These are phyloP conservation scores for Candida xyloterini DNA, from an alignment of 805 yeast genomes.

Conservation along the genomic window DNA sequence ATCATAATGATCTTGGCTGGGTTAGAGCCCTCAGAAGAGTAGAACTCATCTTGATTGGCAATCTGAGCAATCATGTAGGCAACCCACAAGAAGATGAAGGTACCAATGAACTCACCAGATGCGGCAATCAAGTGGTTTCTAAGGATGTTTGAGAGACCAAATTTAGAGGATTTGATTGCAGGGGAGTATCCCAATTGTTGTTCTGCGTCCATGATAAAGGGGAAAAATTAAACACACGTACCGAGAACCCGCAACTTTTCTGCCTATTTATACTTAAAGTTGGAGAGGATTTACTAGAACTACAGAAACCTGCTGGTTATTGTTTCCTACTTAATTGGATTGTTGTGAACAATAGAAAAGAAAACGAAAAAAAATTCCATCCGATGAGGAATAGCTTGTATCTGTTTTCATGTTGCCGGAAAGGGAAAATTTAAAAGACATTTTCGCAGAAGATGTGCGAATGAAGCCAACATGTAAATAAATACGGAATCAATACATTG, in stretches of 20 bases:
- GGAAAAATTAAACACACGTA: not conserved
- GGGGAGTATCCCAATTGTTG: slow-evolving; percentile 41
- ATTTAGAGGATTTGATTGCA: slow-evolving; percentile 33
- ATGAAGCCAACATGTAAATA: not conserved
- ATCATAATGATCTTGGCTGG: slow-evolving; percentile 76
- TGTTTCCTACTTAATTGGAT: not conserved
- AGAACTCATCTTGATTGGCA: slow-evolving; percentile 50
- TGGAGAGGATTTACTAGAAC: not conserved
- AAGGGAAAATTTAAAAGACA: not conserved
- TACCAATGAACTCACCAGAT: slow-evolving; percentile 81
- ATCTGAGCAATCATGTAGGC: slow-evolving; percentile 82
- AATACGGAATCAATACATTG: no score
- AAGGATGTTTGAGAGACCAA: slow-evolving; percentile 40
- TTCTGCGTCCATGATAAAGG: slow-evolving; percentile 34
- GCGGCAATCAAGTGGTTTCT: slow-evolving; percentile 68
- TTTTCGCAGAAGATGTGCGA: not conserved
- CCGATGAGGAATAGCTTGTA: not conserved
- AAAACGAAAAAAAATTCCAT: not conserved
- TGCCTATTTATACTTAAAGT: slow-evolving; percentile 4
- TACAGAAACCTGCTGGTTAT: not conserved
- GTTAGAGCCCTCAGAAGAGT: slow-evolving; percentile 34
- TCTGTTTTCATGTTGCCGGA: not conserved
- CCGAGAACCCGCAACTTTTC: not conserved
- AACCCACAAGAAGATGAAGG: slow-evolving; percentile 77
- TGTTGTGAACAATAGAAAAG: slow-evolving; percentile 1